Evolutionary conservation across 805 yeast species (phyloP).

Genomic region (Wickerhamiella domercqiae): DNA sequence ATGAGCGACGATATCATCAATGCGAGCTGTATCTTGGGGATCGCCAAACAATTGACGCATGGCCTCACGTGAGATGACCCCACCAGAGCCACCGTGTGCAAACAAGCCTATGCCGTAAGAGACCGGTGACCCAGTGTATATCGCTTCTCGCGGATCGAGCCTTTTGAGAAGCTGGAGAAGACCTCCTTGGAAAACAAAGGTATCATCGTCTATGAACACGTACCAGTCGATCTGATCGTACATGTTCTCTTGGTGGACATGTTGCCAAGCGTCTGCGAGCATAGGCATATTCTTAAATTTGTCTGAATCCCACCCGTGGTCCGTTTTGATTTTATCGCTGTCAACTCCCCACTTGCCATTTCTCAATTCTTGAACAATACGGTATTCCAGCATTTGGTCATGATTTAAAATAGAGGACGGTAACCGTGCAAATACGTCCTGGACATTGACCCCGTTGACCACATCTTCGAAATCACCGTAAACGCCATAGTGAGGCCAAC

Average conservation of each 20-base stretch:
- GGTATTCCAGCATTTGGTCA: constrained; percentile 14
- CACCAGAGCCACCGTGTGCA: constrained; percentile 29
- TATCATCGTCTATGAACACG: constrained; percentile 26
- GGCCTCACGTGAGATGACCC: constrained; percentile 22
- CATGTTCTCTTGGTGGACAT: constrained; percentile 18
- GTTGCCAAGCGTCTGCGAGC: constrained; percentile 24
- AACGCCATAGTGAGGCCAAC: constrained; percentile 23
- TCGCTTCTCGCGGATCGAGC: constrained; percentile 16
- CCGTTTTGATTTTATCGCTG: constrained; percentile 10
- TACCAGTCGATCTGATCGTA: constrained; percentile 27
- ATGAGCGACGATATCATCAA: constrained; percentile 2
- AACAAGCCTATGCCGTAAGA: constrained; percentile 20
- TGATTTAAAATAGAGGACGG: constrained; percentile 16
- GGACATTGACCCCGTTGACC: constrained; percentile 23
- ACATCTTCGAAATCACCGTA: constrained; percentile 24
- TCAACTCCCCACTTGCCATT: constrained; percentile 14
- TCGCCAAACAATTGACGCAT: constrained; percentile 20
- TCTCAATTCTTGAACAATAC: constrained; percentile 10
- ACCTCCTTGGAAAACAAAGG: constrained; percentile 17
- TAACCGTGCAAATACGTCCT: constrained; percentile 21
- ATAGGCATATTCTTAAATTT: constrained; percentile 26
- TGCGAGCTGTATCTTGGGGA: constrained; percentile 11
- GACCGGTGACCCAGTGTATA: constrained; percentile 3
- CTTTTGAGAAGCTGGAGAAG: constrained; percentile 1
- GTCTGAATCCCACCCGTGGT: constrained; percentile 23